Evolutionary conservation across 331 rosid species (phyloP).

Genomic region (Spiraea crenata): DNA sequence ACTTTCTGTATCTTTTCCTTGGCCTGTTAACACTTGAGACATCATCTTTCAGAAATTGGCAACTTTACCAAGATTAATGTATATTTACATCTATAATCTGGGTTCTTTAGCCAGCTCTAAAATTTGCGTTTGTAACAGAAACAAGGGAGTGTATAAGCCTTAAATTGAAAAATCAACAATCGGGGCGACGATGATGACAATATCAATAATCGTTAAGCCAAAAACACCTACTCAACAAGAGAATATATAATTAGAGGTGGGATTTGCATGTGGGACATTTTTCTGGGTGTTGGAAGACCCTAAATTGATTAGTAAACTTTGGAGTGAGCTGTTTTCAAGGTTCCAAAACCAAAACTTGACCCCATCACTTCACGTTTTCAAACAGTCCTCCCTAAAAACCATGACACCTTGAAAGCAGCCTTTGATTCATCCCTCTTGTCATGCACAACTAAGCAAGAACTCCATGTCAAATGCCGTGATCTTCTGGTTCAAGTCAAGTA

Average conservation of each 20-base stretch:
- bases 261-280: constrained; percentile 6
- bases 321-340: neutral
- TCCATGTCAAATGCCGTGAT: neutral
- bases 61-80: neutral
- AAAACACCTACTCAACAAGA: neutral
- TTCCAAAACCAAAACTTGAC: neutral
- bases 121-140: neutral
- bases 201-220: neutral
- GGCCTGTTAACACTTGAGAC: too few relatives aligned
- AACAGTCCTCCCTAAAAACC: neutral
- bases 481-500: neutral
- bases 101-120: too few relatives aligned
- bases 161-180: neutral
- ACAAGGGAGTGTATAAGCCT: neutral
- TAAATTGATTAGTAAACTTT: too few relatives aligned
- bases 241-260: neutral
- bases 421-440: neutral
- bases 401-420: neutral
- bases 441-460: neutral
- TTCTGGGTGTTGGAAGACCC: neutral
- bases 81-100: constrained; percentile 1
- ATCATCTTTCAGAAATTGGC: neutral
- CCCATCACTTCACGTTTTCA: neutral
- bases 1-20: too few relatives aligned
- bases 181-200: neutral